phyloP scores from a whole-genome alignment of 2,329 filamentous ascomycete genomes.

The Endocalyx cinctus region DNA sequence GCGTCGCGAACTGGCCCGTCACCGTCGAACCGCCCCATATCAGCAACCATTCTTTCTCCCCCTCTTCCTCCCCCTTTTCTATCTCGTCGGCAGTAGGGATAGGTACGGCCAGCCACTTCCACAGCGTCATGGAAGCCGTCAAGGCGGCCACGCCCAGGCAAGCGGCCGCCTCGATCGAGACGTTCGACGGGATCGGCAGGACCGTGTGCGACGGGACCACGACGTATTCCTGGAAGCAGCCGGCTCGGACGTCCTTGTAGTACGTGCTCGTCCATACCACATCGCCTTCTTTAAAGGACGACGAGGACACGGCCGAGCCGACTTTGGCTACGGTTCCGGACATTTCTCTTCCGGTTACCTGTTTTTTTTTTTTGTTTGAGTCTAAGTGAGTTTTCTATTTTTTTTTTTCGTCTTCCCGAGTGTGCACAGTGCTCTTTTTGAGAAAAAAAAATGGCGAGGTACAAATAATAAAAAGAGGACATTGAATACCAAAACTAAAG shows the following conservation, averaged over 20 bases:
- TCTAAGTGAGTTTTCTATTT: too few species aligned
- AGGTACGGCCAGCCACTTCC: constrained; percentile 34
- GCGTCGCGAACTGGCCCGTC: constrained; percentile 36
- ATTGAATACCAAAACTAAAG: too few species aligned
- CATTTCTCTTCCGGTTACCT: constrained; percentile 28
- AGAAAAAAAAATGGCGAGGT: too few species aligned
- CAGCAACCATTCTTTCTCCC: constrained; percentile 23
- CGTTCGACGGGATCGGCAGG: constrained; percentile 29
- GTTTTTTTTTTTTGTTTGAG: constrained; percentile 4
- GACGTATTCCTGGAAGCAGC: constrained; percentile 38
- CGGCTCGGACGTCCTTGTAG: constrained; percentile 35
- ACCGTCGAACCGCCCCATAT: constrained; percentile 38
- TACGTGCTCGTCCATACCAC: constrained; percentile 35
- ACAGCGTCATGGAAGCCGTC: constrained; percentile 37
- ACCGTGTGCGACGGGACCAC: constrained; percentile 37
- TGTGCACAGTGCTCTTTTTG: too few species aligned
- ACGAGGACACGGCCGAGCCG: constrained; percentile 18
- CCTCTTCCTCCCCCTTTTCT: too few species aligned
- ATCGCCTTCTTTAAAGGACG: constrained; percentile 24
- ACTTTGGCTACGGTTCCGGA: constrained; percentile 24
- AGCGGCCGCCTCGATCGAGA: constrained; percentile 29
- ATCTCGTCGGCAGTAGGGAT: constrained; percentile 10
- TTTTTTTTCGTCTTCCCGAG: too few species aligned
- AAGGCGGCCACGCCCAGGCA: constrained; percentile 36
- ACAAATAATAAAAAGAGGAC: too few species aligned